These are phyloP conservation scores for Pleoardoris graminearum DNA, from an alignment of 2,329 filamentous ascomycete species.

Conservation along the genomic window DNA sequence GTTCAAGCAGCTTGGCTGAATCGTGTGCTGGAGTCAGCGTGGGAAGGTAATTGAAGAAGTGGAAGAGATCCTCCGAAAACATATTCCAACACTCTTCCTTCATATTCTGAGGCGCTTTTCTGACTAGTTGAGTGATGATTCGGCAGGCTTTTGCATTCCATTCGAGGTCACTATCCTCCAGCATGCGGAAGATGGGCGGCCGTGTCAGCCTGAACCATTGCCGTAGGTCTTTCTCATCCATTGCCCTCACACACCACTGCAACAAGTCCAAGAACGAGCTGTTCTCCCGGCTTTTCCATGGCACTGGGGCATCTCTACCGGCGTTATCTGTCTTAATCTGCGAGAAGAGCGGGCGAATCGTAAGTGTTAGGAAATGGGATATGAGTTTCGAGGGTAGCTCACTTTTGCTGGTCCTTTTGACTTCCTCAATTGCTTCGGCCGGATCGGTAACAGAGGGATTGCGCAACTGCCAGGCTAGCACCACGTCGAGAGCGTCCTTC, in stretches of 20 bases:
- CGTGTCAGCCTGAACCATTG: constrained; percentile 69
- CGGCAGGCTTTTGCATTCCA: constrained; percentile 61
- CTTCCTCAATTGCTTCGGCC: constrained; percentile 50
- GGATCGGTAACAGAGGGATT: constrained; percentile 69
- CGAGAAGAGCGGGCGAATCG: constrained; percentile 68
- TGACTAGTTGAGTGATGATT: constrained; percentile 60
- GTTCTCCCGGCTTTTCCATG: constrained; percentile 61
- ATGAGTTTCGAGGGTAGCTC: constrained; percentile 55
- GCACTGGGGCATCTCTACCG: constrained; percentile 27
- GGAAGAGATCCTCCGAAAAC: constrained; percentile 70
- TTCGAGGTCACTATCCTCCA: constrained; percentile 63
- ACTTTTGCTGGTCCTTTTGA: constrained; percentile 49
- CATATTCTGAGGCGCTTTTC: constrained; percentile 56
- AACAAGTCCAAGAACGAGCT: constrained; percentile 60
- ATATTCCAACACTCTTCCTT: constrained; percentile 69
- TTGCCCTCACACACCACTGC: constrained; percentile 61
- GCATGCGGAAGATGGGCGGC: constrained; percentile 69
- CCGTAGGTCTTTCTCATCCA: constrained; percentile 56
- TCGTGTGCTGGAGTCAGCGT: constrained; percentile 74
- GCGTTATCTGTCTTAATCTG: constrained; percentile 57
- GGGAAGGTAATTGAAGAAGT: constrained; percentile 76
- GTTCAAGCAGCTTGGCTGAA: constrained; percentile 64
- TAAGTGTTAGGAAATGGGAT: constrained; percentile 62
- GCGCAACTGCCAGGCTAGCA: constrained; percentile 85
- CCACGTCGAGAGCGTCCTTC: constrained; percentile 74